Percentiles rank a stretch among this genome's conserved stretches.
Evolutionary conservation across 106 monocot genomes (phyloP).

Genomic region (Vanilla planifolia): DNA sequence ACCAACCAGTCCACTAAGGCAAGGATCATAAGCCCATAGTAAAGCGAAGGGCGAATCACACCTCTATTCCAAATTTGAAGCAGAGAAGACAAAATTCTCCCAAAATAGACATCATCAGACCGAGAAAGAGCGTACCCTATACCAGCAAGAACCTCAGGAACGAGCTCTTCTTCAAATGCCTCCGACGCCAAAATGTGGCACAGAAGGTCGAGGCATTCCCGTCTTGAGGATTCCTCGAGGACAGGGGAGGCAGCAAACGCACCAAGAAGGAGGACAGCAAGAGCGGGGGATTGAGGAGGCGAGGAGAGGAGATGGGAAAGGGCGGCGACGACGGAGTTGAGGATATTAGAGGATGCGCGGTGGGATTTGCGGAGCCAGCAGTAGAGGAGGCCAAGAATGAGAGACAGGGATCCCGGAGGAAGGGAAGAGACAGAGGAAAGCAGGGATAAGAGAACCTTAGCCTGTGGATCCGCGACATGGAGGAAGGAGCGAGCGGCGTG

Average conservation of each 20-base stretch:
- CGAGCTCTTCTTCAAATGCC: background rate
- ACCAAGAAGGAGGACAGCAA: slow-evolving; percentile 33
- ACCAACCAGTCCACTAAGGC: slow-evolving; percentile 69
- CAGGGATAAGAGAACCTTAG: slow-evolving; percentile 42
- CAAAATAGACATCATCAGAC: slow-evolving; percentile 17
- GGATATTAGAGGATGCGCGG: slow-evolving; percentile 33
- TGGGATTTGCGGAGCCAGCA: slow-evolving; percentile 39
- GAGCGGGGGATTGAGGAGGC: slow-evolving; percentile 14
- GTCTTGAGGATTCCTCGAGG: slow-evolving; percentile 12
- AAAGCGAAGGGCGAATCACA: slow-evolving; percentile 8
- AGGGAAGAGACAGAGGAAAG: slow-evolving; percentile 13
- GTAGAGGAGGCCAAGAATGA: slow-evolving; percentile 49
- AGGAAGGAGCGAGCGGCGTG: slow-evolving; percentile 33
- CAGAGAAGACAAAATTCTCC: slow-evolving; percentile 25
- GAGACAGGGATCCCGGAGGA: slow-evolving; percentile 13
- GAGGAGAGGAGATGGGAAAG: slow-evolving; percentile 6
- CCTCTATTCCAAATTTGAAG: slow-evolving; percentile 31
- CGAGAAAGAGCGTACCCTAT: slow-evolving; percentile 45
- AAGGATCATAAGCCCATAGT: slow-evolving; percentile 60
- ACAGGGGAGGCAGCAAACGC: slow-evolving; percentile 27
- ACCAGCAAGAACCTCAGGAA: slow-evolving; percentile 36
- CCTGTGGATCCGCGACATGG: slow-evolving; percentile 56
- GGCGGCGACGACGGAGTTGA: slow-evolving; percentile 8
- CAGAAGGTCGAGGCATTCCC: slow-evolving; percentile 27
- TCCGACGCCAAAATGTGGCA: slow-evolving; percentile 1